Evolutionary conservation across 1,139 yeast genomes (phyloP).

Genomic region (Pichia norvegensis): DNA sequence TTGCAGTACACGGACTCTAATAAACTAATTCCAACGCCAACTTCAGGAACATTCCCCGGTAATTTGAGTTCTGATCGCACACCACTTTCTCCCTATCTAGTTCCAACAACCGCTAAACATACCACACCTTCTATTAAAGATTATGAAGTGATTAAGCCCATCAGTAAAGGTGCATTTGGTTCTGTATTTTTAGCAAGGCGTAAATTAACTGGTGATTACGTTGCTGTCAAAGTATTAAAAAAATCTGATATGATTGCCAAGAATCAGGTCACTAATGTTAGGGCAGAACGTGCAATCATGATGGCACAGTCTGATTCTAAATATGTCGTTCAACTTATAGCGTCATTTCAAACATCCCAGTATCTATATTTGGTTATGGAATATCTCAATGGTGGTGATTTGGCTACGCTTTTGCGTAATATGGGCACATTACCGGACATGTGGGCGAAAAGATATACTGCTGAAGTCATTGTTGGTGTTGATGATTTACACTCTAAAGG

Average conservation of each 20-base stretch:
- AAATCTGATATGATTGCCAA: slow-evolving; percentile 96
- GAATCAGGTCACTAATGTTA: slow-evolving; percentile 90
- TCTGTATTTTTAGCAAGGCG: slow-evolving; percentile 83
- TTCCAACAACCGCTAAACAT: slow-evolving; percentile 37
- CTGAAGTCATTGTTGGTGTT: slow-evolving; percentile 87
- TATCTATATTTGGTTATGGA: slow-evolving; percentile 93
- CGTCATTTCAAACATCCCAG: slow-evolving; percentile 83
- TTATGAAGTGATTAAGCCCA: slow-evolving; percentile 85
- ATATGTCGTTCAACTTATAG: slow-evolving; percentile 83
- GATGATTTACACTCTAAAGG: slow-evolving; percentile 83
- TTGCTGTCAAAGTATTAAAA: slow-evolving; percentile 89
- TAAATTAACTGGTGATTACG: slow-evolving; percentile 84
- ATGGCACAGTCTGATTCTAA: slow-evolving; percentile 95
- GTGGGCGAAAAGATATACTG: slow-evolving; percentile 83
- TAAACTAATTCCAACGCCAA: slow-evolving; percentile 4
- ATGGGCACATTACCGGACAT: slow-evolving; percentile 75
- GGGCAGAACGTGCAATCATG: slow-evolving; percentile 93
- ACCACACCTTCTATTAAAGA: slow-evolving; percentile 70
- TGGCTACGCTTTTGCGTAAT: slow-evolving; percentile 76
- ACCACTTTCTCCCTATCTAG: slow-evolving; percentile 75
- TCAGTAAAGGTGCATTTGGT: slow-evolving; percentile 96
- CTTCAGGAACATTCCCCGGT: background rate
- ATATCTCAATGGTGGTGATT: slow-evolving; percentile 91
- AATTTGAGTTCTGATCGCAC: slow-evolving; percentile 33
- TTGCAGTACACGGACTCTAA: slow-evolving; percentile 23